phyloP scores from a whole-genome alignment of 495 filamentous ascomycete genomes.

The Trichoderma erinaceum region DNA sequence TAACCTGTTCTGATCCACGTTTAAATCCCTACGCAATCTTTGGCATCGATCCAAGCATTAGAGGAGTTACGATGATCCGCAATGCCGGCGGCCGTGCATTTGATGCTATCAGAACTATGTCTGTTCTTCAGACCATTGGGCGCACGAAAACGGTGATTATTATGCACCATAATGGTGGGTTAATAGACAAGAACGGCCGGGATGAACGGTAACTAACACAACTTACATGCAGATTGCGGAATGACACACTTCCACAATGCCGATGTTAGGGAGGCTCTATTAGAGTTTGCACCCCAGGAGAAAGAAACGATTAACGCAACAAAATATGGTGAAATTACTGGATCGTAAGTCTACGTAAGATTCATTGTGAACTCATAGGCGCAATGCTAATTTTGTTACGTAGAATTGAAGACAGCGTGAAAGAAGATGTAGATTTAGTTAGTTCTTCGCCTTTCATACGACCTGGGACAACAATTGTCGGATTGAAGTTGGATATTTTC shows the following conservation, averaged over 20 bases:
- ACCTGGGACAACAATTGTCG: slow-evolving; percentile 26
- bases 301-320: slow-evolving; percentile 20
- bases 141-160: slow-evolving; percentile 26
- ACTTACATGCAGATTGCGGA: slow-evolving; percentile 24
- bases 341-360: background rate
- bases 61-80: slow-evolving; percentile 26
- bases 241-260: slow-evolving; percentile 28
- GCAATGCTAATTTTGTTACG: slow-evolving; percentile 4
- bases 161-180: background rate
- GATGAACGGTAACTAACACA: background rate
- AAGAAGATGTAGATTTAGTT: slow-evolving; percentile 25
- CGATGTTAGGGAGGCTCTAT: slow-evolving; percentile 21
- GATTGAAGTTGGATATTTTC: slow-evolving; percentile 27
- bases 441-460: slow-evolving; percentile 27
- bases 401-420: slow-evolving; percentile 28
- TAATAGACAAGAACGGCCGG: background rate
- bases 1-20: slow-evolving; percentile 28
- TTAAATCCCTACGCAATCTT: slow-evolving; percentile 30
- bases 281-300: slow-evolving; percentile 24
- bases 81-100: slow-evolving; percentile 28
- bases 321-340: slow-evolving; percentile 28
- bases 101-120: slow-evolving; percentile 25
- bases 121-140: slow-evolving; percentile 25
- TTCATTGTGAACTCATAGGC: background rate
- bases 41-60: slow-evolving; percentile 24